phyloP scores from a whole-genome alignment of 2,329 filamentous ascomycete species.

The Arthroderma sp. region DNA sequence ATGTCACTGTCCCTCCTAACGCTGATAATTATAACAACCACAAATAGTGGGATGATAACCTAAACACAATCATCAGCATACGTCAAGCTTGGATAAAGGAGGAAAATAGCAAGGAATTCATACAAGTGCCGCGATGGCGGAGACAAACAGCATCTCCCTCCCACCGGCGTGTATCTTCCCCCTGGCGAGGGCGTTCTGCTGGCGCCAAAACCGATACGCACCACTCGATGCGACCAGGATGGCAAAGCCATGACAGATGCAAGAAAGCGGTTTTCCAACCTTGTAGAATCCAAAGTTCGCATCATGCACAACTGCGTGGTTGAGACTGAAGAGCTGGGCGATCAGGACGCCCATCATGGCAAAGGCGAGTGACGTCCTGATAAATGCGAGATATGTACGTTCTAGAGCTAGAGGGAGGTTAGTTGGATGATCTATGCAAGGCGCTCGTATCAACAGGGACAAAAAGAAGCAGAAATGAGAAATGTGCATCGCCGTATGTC shows the following conservation, averaged over 20 bases:
- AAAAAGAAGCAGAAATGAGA: background rate
- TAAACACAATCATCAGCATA: background rate
- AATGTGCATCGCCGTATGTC: background rate
- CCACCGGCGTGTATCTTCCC: constrained; percentile 21
- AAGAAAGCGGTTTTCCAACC: constrained; percentile 47
- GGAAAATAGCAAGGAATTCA: background rate
- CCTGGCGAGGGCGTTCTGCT: constrained; percentile 42
- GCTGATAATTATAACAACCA: constrained; percentile 10
- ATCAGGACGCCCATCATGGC: constrained; percentile 53
- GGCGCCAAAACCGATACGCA: constrained; percentile 40
- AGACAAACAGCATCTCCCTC: constrained; percentile 26
- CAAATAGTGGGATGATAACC: constrained; percentile 7
- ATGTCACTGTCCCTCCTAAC: constrained; percentile 1
- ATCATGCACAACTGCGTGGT: constrained; percentile 34
- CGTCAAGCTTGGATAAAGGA: background rate
- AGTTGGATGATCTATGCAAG: background rate
- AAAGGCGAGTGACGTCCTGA: constrained; percentile 56
- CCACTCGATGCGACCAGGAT: constrained; percentile 37
- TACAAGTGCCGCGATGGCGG: background rate
- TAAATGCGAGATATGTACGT: constrained; percentile 59
- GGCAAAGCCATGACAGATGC: constrained; percentile 35
- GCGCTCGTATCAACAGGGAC: background rate
- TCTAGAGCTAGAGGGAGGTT: constrained; percentile 46
- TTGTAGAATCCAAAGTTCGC: constrained; percentile 43
- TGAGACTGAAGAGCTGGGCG: constrained; percentile 54